These are phyloP conservation scores for Claviceps spartinae DNA, from an alignment of 2,329 filamentous ascomycete genomes.

Conservation along the genomic window DNA sequence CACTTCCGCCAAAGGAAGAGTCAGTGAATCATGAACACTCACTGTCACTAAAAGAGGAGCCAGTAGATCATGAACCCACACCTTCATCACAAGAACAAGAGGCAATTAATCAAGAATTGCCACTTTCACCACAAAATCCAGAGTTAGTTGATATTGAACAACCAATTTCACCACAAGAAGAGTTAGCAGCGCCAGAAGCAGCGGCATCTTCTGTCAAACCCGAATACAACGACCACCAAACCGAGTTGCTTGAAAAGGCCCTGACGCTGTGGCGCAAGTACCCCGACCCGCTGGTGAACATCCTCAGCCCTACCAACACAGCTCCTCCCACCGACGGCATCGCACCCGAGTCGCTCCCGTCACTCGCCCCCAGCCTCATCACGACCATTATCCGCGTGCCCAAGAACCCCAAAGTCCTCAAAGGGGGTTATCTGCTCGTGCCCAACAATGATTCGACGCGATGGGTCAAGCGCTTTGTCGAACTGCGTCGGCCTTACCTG, in stretches of 20 bases:
- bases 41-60: too few species aligned
- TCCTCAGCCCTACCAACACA: constrained; percentile 48
- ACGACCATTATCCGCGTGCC: constrained; percentile 64
- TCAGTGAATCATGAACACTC: too few species aligned
- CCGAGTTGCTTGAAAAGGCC: constrained; percentile 37
- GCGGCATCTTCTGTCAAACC: not conserved
- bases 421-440: constrained; percentile 76
- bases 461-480: constrained; percentile 88
- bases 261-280: constrained; percentile 52
- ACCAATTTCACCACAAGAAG: not conserved
- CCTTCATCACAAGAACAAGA: too few species aligned
- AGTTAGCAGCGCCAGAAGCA: not conserved
- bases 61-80: not conserved
- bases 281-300: constrained; percentile 40
- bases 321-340: constrained; percentile 55
- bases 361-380: constrained; percentile 51
- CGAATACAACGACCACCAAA: constrained; percentile 34
- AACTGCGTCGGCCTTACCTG: constrained; percentile 80
- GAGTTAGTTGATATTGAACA: not conserved
- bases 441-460: constrained; percentile 68
- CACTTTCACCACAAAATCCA: too few species aligned
- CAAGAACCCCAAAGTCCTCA: constrained; percentile 71
- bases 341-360: constrained; percentile 29
- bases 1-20: too few species aligned
- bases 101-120: too few species aligned